These are phyloP conservation scores for Thinopyrum elongatum DNA, from an alignment of 176 grass and related monocot genomes.

Conservation along the genomic window DNA sequence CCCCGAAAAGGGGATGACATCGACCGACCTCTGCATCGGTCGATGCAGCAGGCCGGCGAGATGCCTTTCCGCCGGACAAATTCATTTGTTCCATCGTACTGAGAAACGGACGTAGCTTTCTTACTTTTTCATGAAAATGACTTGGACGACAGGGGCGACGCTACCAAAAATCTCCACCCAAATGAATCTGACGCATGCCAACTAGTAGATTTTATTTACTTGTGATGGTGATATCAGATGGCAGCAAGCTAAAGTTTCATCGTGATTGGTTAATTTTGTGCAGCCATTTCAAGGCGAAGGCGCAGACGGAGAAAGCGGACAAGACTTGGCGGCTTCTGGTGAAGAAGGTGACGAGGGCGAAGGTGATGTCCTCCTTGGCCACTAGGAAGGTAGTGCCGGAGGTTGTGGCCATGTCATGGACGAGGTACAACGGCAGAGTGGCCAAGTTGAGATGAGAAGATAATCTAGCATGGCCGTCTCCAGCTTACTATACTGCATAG, in stretches of 20 bases:
- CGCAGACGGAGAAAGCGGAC: slow-evolving; percentile 51
- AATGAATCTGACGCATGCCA: not conserved
- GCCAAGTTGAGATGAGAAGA: slow-evolving; percentile 16
- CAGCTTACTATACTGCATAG: not conserved
- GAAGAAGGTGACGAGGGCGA: slow-evolving; percentile 55
- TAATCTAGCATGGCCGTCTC: not conserved
- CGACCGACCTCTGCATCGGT: not conserved
- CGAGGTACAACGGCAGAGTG: slow-evolving; percentile 27
- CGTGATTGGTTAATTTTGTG: not conserved
- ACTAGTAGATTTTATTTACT: not conserved
- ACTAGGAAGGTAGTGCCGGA: slow-evolving; percentile 29
- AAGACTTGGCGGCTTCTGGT: slow-evolving; percentile 68
- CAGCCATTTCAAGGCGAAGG: slow-evolving; percentile 57
- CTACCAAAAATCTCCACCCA: not conserved
- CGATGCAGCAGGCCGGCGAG: too few relatives aligned
- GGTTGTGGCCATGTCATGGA: slow-evolving; percentile 30
- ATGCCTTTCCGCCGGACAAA: too few relatives aligned
- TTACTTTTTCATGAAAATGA: slow-evolving; percentile 11
- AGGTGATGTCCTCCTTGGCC: slow-evolving; percentile 50
- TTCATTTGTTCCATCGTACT: not conserved
- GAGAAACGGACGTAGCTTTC: not conserved
- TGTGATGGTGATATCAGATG: not conserved
- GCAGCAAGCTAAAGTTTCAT: not conserved
- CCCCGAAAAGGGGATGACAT: not conserved
- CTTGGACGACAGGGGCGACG: not conserved